Percentiles rank a stretch among this genome's conserved stretches.
Conservation (phyloP, 1,284 basidiomycete species). For the Cutaneotrichosporon daszewskae region DNA sequence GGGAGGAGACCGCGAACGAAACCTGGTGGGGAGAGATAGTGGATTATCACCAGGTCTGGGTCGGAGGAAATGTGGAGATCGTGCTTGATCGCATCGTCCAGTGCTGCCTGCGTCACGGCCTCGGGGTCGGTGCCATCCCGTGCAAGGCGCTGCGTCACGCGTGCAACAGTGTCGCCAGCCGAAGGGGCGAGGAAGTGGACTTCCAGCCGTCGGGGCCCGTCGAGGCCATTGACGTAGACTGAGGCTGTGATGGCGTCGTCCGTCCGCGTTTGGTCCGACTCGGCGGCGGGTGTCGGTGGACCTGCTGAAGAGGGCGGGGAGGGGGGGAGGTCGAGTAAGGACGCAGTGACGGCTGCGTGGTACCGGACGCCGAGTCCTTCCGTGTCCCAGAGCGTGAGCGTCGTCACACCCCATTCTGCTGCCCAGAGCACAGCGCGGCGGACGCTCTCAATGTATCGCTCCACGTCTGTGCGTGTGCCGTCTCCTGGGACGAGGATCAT, state of each 20-base stretch:
- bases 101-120: slow-evolving; percentile 9
- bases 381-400: slow-evolving; percentile 32
- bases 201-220: slow-evolving; percentile 11
- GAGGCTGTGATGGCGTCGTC: slow-evolving; percentile 11
- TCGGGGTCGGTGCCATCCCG: slow-evolving; percentile 4
- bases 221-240: slow-evolving; percentile 11
- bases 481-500: slow-evolving; percentile 18
- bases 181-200: slow-evolving; percentile 17
- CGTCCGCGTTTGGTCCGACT: neutral
- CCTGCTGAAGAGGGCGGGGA: slow-evolving; percentile 10
- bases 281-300: neutral
- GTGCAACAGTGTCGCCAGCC: slow-evolving; percentile 10
- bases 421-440: slow-evolving; percentile 27
- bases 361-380: slow-evolving; percentile 9
- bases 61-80: slow-evolving; percentile 19
- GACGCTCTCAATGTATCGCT: slow-evolving; percentile 24
- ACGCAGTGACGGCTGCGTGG: slow-evolving; percentile 7
- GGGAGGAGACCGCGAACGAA: slow-evolving; percentile 22
- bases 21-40: slow-evolving; percentile 22
- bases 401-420: slow-evolving; percentile 24
- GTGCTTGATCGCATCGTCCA: slow-evolving; percentile 17
- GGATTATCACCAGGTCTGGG: slow-evolving; percentile 33
- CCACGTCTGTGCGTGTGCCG: slow-evolving; percentile 1
- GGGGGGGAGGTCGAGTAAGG: slow-evolving; percentile 15
- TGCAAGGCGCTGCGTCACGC: slow-evolving; percentile 12